A percentile compares a stretch with the other conserved stretches of the same genome.
Conservation (phyloP, 169 alveolate species). For the Eimeria sp. region DNA sequence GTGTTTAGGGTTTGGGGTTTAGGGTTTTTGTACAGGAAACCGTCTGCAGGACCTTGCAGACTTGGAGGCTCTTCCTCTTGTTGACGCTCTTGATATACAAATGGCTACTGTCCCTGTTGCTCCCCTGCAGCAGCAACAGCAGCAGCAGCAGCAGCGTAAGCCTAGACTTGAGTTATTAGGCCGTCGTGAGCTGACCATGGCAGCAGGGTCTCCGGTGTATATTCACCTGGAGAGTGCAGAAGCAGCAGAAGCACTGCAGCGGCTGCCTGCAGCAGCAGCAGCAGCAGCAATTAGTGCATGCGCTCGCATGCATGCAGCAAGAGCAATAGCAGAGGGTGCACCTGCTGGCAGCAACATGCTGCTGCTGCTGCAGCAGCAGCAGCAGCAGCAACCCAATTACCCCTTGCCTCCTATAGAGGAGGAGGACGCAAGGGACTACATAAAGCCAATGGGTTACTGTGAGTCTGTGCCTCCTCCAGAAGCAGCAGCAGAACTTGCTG, state of each 20-base stretch:
- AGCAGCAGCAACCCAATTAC: conserved; percentile 30
- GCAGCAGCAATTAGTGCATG: conserved; percentile 14
- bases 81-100: conserved; percentile 34
- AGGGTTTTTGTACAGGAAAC: conserved; percentile 50
- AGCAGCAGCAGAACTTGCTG: too few species aligned
- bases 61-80: conserved; percentile 38
- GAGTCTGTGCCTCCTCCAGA: neutral
- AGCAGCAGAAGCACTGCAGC: conserved; percentile 51
- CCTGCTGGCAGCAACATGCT: neutral
- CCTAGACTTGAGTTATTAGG: conserved; percentile 9
- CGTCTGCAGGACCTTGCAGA: conserved; percentile 35
- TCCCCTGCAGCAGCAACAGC: conserved; percentile 46
- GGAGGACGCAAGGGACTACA: conserved; percentile 22
- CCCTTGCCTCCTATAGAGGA: conserved; percentile 50
- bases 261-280: conserved; percentile 46
- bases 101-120: conserved; percentile 48
- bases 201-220: conserved; percentile 39
- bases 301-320: conserved; percentile 31
- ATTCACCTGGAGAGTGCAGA: conserved; percentile 30
- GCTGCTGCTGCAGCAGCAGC: conserved; percentile 13
- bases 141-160: neutral
- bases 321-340: conserved; percentile 17
- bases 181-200: conserved; percentile 45
- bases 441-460: neutral
- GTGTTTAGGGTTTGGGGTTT: conserved; percentile 54